A percentile compares a stretch with the other conserved stretches of the same genome.
Evolutionary conservation across 208 protist genomes (phyloP).

Genomic region (Leptomonas pyrrhocoris): DNA sequence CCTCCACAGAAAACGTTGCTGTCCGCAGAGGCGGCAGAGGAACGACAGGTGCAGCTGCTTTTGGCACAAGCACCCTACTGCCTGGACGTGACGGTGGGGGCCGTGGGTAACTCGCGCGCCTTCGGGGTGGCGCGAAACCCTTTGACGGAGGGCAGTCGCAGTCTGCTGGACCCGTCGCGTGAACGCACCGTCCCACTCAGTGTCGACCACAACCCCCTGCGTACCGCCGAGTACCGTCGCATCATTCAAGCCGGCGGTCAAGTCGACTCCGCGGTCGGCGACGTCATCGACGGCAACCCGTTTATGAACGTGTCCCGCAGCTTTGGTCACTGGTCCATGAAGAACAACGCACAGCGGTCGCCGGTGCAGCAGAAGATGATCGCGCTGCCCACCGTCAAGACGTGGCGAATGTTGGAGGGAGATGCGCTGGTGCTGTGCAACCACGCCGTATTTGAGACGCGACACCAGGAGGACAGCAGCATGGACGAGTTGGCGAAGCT

Average conservation of each 20-base stretch:
- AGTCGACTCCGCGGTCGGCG: conserved; percentile 45
- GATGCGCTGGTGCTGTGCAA: conserved; percentile 82
- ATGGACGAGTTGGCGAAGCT: conserved; percentile 83
- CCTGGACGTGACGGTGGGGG: conserved; percentile 70
- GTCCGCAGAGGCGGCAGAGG: conserved; percentile 23
- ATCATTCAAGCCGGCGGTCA: conserved; percentile 69
- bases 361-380: conserved; percentile 83
- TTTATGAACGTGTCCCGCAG: conserved; percentile 78
- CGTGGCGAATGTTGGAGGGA: conserved; percentile 77
- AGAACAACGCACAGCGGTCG: conserved; percentile 50
- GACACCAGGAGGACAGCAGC: conserved; percentile 55
- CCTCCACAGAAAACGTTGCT: conserved; percentile 37
- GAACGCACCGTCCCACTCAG: conserved; percentile 73
- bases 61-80: conserved; percentile 33
- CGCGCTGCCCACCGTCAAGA: conserved; percentile 54
- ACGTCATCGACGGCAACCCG: conserved; percentile 75
- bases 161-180: conserved; percentile 51
- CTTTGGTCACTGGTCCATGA: conserved; percentile 88
- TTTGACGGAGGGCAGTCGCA: conserved; percentile 40
- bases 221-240: conserved; percentile 59
- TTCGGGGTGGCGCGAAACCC: conserved; percentile 79
- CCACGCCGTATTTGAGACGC: conserved; percentile 73
- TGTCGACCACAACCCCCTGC: conserved; percentile 68
- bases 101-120: conserved; percentile 66
- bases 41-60: conserved; percentile 16